Percentiles rank a stretch among this genome's conserved stretches.
These are phyloP conservation scores for Lagenaria siceraria DNA, from an alignment of 306 rosid species.

Conservation along the genomic window DNA sequence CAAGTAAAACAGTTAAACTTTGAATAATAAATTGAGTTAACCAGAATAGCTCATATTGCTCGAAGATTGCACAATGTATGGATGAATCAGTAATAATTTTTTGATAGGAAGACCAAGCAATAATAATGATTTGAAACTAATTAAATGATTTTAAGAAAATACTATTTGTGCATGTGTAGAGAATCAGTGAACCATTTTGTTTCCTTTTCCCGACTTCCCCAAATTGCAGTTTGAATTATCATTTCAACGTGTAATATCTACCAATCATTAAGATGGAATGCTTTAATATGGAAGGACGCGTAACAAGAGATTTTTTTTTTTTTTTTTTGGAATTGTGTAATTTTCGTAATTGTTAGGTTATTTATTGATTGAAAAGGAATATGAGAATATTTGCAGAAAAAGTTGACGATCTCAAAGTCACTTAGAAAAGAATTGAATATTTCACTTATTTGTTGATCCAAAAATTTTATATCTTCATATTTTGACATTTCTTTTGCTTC, in stretches of 20 bases:
- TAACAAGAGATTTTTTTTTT: too few species aligned
- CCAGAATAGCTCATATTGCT: neutral
- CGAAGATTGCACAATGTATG: neutral
- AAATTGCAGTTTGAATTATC: neutral
- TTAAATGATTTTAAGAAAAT: neutral
- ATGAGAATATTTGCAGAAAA: neutral
- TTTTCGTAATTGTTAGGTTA: neutral
- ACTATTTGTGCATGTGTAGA: neutral
- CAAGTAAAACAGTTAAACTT: slow-evolving; percentile 7
- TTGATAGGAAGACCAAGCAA: neutral
- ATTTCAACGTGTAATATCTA: neutral
- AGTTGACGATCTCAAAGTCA: neutral
- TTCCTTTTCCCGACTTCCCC: neutral
- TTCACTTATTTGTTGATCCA: neutral
- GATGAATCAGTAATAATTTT: neutral
- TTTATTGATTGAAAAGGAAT: neutral
- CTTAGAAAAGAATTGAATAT: neutral
- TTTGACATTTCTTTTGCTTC: neutral
- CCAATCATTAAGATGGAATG: neutral
- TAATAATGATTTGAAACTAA: neutral
- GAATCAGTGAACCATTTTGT: neutral
- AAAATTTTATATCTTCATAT: neutral
- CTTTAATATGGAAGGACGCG: neutral
- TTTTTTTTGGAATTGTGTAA: neutral
- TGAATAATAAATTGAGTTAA: neutral